These are phyloP conservation scores for Globisporangium recalcitrans DNA, from an alignment of 352 stramenopile species.

Conservation along the genomic window DNA sequence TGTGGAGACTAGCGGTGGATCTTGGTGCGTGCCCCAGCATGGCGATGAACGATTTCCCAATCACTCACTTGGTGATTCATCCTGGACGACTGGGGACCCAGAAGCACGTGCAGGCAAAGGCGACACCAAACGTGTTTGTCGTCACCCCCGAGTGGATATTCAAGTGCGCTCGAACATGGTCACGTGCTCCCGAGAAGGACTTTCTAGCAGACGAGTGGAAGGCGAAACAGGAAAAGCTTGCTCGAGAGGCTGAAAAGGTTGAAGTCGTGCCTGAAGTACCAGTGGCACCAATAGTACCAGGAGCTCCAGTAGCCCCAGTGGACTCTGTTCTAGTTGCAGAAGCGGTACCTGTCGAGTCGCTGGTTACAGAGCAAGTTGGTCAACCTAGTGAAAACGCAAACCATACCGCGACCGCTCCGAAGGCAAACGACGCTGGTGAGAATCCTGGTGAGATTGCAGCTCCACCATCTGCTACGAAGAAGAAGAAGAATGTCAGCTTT, in stretches of 20 bases:
- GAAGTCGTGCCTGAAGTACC: slow-evolving; percentile 11
- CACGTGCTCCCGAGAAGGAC: slow-evolving; percentile 46
- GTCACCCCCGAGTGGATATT: slow-evolving; percentile 81
- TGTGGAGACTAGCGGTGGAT: slow-evolving; percentile 72
- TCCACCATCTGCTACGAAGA: slow-evolving; percentile 17
- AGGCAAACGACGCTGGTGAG: not conserved
- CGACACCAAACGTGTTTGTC: slow-evolving; percentile 49
- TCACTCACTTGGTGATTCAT: slow-evolving; percentile 85
- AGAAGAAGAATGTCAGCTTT: slow-evolving; percentile 67
- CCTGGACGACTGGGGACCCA: slow-evolving; percentile 72
- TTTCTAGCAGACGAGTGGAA: slow-evolving; percentile 70
- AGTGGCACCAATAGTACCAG: not conserved
- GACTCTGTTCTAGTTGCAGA: not conserved
- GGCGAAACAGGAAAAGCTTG: slow-evolving; percentile 25
- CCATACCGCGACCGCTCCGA: not conserved
- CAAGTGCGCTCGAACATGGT: slow-evolving; percentile 71
- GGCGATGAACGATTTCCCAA: slow-evolving; percentile 60
- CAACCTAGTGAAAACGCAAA: not conserved
- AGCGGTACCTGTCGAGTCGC: not conserved
- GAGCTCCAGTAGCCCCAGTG: not conserved
- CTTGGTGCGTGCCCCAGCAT: slow-evolving; percentile 66
- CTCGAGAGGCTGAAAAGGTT: slow-evolving; percentile 17
- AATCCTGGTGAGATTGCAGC: not conserved
- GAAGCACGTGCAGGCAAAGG: slow-evolving; percentile 73
- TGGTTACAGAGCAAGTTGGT: not conserved